Evolutionary conservation across 1,139 yeast species (phyloP), one percentile per base, ranked within the genome.

Genomic region (Trichomonascaceae sp.): DNA sequence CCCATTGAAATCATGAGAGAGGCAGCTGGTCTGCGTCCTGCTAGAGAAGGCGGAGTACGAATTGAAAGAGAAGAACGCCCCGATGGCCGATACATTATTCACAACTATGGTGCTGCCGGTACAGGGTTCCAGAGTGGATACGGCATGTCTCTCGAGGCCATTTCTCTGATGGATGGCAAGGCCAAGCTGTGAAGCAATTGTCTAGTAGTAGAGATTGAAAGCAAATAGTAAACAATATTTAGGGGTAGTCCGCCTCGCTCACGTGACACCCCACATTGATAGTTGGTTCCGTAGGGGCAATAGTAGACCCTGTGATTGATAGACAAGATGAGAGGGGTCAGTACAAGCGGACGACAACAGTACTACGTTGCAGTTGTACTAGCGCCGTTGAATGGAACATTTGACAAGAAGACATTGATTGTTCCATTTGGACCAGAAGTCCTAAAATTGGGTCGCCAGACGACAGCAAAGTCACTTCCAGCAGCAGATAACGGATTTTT

Each of bases 401-500:
- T 84, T 58, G 78, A 76, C 31, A 70, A 76, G 37, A 89, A 89
- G 54, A 75, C 79, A 34, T 60, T 92, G 26, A 73, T 74, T 17
- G 75, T 92, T 5, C 96, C 97, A 1, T 68, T 71, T 39, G 69
- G 65, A 40, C 98, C 99, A 0, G 87, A 82, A 16, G 76, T 85
- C 1, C 60, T 89, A 36, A 82, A 82, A 50, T 64, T 89, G 17
- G 98, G 99, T 1, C 69, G 99, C 36, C 98, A 77, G 35, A 70
- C 77, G 30, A 84, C 80, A 37, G 71, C 79, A 13, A 78, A 73
- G 45, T 72, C 79, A 34, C 69, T 70, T 43, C 87, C 93, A 8
- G 73, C 76, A 37, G 71, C 78, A 5, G 76, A 80, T 28, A 92
- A 92, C 54, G 98, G 98, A 0, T 87, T 72, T 54, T 89, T 89